Conservation (phyloP, 192 early-diverging fungal species). For the Rhizoclosmatium globosum region DNA sequence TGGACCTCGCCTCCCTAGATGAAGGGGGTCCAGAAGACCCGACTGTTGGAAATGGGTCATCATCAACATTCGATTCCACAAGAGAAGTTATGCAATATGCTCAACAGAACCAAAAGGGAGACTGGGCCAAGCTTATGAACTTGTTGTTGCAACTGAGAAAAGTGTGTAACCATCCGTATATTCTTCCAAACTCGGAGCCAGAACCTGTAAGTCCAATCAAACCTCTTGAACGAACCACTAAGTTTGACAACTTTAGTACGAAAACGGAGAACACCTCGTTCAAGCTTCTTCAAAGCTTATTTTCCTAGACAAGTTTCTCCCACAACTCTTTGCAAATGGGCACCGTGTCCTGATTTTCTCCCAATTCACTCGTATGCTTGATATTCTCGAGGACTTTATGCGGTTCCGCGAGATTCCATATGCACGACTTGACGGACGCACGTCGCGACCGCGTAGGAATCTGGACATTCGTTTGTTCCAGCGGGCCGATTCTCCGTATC, state of each 20-base stretch:
- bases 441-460: slow-evolving; percentile 39
- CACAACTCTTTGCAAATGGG: slow-evolving; percentile 46
- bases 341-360: slow-evolving; percentile 57
- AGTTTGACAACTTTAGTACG: slow-evolving; percentile 43
- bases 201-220: slow-evolving; percentile 53
- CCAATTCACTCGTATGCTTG: slow-evolving; percentile 59
- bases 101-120: slow-evolving; percentile 25
- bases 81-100: slow-evolving; percentile 29
- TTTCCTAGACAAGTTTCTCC: slow-evolving; percentile 64
- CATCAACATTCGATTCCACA: not conserved
- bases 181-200: slow-evolving; percentile 58
- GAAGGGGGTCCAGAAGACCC: too few relatives aligned
- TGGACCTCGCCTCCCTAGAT: not conserved
- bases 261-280: slow-evolving; percentile 62
- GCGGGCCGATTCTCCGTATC: slow-evolving; percentile 50
- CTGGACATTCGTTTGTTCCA: slow-evolving; percentile 49
- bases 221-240: not conserved
- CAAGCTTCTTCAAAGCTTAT: slow-evolving; percentile 78
- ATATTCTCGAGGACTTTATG: slow-evolving; percentile 57
- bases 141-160: slow-evolving; percentile 84
- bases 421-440: slow-evolving; percentile 45
- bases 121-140: slow-evolving; percentile 55
- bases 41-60: not conserved
- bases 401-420: slow-evolving; percentile 27
- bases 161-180: slow-evolving; percentile 78